Conservation (phyloP, 2,329 filamentous ascomycete species). For the Parastagonospora nodorum region DNA sequence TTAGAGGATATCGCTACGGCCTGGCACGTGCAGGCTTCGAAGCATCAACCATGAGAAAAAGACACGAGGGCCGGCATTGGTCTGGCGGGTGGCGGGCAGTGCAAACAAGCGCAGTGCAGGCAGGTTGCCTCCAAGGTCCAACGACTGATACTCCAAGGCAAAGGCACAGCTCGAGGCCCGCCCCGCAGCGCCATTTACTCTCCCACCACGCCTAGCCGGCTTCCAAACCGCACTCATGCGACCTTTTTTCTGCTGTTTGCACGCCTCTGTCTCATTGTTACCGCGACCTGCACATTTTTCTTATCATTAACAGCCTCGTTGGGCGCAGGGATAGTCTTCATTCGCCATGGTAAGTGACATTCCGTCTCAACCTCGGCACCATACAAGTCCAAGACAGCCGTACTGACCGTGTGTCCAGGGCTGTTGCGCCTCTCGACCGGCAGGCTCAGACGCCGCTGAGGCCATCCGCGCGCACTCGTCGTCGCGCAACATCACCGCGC, state of each 20-base stretch:
- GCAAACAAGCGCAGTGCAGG: constrained; percentile 1
- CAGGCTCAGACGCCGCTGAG: constrained; percentile 4
- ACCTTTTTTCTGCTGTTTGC: background rate
- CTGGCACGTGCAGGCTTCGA: too few species aligned
- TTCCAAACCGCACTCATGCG: constrained; percentile 10
- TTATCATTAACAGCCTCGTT: constrained; percentile 6
- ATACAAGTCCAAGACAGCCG: constrained; percentile 1
- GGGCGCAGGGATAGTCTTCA: constrained; percentile 2
- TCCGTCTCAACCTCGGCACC: background rate
- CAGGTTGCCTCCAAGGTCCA: constrained; percentile 4
- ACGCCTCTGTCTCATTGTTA: constrained; percentile 3
- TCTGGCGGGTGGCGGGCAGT: too few species aligned
- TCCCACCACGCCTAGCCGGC: background rate
- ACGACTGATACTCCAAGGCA: constrained; percentile 6
- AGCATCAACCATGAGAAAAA: too few species aligned
- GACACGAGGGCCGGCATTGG: too few species aligned
- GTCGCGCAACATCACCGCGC: constrained; percentile 34
- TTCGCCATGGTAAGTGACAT: constrained; percentile 17
- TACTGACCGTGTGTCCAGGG: constrained; percentile 16
- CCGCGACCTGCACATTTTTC: background rate
- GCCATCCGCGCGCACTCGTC: constrained; percentile 24
- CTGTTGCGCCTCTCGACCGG: constrained; percentile 25
- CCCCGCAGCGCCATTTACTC: constrained; percentile 3
- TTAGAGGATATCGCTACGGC: too few species aligned
- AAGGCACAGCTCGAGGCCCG: background rate